A percentile compares a stretch with the other conserved stretches of the same genome.
Evolutionary conservation across 2,329 filamentous ascomycete genomes (phyloP).

Genomic region (Sarocladium strictum): DNA sequence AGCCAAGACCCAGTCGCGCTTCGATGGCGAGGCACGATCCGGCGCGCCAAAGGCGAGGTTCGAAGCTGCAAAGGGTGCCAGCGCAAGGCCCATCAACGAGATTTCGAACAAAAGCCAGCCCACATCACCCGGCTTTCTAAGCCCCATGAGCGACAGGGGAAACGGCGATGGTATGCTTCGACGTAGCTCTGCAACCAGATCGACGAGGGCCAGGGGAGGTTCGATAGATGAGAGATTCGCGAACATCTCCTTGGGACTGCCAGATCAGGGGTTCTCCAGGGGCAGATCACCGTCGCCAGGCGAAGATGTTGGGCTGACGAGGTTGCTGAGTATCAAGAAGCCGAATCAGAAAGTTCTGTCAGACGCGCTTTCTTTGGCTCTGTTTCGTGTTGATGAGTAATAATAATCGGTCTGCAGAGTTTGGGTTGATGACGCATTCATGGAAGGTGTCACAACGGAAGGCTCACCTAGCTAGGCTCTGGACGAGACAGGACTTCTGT

Average conservation of each 20-base stretch:
- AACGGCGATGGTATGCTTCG: not conserved
- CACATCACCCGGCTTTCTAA: not conserved
- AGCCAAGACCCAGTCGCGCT: conserved; percentile 7
- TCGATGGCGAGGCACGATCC: conserved; percentile 11
- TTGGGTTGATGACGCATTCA: no score
- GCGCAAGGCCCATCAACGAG: conserved; percentile 8
- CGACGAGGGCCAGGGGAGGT: not conserved
- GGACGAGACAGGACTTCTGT: not conserved
- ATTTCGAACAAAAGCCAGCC: not conserved
- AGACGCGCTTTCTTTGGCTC: conserved; percentile 12
- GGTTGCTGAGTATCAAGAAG: conserved; percentile 14
- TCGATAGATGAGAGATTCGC: not conserved
- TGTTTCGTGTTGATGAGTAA: conserved; percentile 11
- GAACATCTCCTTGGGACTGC: not conserved
- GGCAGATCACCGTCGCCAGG: conserved; percentile 12
- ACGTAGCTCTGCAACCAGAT: conserved; percentile 3
- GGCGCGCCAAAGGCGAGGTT: conserved; percentile 13
- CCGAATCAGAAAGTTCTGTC: conserved; percentile 11
- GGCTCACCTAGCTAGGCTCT: no score
- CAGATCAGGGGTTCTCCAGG: conserved; percentile 6
- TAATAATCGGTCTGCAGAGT: not conserved
- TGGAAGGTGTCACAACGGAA: no score
- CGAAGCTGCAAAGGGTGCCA: conserved; percentile 14
- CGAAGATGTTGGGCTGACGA: conserved; percentile 11
- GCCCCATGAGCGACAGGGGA: not conserved